These are phyloP conservation scores for Myxozyma nipponensis DNA, from an alignment of 805 yeast species.

Conservation along the genomic window DNA sequence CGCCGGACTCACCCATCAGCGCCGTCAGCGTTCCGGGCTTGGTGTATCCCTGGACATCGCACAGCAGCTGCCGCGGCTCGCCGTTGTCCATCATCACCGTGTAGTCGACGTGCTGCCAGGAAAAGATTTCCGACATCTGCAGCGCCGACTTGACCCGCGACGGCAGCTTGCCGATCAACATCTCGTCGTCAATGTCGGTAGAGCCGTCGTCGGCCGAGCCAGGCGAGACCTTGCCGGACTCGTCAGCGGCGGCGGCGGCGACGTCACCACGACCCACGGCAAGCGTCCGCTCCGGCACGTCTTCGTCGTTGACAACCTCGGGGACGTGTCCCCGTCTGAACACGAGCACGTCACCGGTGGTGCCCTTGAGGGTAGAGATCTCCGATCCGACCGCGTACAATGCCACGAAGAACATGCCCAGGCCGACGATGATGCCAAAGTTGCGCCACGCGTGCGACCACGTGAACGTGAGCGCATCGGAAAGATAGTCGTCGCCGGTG, in stretches of 20 bases:
- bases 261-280: neutral
- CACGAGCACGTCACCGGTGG: constrained; percentile 13
- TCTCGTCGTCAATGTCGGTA: constrained; percentile 46
- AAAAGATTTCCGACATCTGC: constrained; percentile 69
- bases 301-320: neutral
- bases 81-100: constrained; percentile 59
- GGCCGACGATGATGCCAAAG: constrained; percentile 58
- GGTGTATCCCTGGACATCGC: constrained; percentile 74
- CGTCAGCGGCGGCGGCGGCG: neutral
- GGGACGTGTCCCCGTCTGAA: neutral
- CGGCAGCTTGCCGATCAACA: too few species aligned
- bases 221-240: neutral
- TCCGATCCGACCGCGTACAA: constrained; percentile 55
- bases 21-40: constrained; percentile 80
- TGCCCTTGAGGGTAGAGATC: constrained; percentile 40
- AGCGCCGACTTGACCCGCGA: constrained; percentile 52
- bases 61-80: constrained; percentile 56
- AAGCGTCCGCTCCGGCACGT: neutral
- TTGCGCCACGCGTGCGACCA: constrained; percentile 57
- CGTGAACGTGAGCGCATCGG: constrained; percentile 44
- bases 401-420: constrained; percentile 49
- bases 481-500: constrained; percentile 50
- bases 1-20: constrained; percentile 77
- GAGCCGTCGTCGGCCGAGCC: constrained; percentile 1
- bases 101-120: constrained; percentile 71